A percentile compares a stretch with the other conserved stretches of the same genome.
Evolutionary conservation across 2,329 filamentous ascomycete genomes (phyloP).

Genomic region (Zymoseptoria brevis): DNA sequence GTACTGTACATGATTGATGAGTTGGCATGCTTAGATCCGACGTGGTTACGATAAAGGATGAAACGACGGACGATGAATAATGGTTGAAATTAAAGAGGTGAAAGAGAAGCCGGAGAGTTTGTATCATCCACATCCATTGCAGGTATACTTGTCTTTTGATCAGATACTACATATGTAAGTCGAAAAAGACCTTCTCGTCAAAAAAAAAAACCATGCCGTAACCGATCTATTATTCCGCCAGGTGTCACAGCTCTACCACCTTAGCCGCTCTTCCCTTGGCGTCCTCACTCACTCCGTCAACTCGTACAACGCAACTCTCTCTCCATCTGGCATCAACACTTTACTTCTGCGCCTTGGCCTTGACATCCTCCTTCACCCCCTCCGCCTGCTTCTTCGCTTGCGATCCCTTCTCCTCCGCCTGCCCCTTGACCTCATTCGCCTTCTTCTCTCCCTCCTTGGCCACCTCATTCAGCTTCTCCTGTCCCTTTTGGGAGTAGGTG

Average conservation of each 20-base stretch:
- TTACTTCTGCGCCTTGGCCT: constrained; percentile 18
- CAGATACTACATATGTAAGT: too few relatives aligned
- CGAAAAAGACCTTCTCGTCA: too few relatives aligned
- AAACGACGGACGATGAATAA: too few relatives aligned
- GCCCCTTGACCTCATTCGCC: constrained; percentile 21
- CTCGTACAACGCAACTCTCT: background rate
- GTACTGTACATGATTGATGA: too few relatives aligned
- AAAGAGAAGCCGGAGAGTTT: too few relatives aligned
- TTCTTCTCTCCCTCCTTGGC: constrained; percentile 23
- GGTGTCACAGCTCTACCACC: background rate
- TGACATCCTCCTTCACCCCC: constrained; percentile 18
- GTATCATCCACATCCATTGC: too few relatives aligned
- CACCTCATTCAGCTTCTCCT: constrained; percentile 22
- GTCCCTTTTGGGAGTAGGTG: constrained; percentile 19
- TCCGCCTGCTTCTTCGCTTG: constrained; percentile 24
- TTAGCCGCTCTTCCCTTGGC: background rate
- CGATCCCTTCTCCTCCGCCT: constrained; percentile 20
- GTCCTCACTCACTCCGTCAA: background rate
- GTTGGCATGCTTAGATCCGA: too few relatives aligned
- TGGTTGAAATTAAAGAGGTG: too few relatives aligned
- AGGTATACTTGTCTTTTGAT: too few relatives aligned
- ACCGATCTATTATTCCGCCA: background rate
- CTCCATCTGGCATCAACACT: background rate
- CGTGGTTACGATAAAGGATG: too few relatives aligned
- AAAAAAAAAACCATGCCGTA: background rate